Evolutionary conservation across 106 monocot species (phyloP), one percentile per base, ranked within the genome.

Genomic region (Dendrobium chrysotoxum): DNA sequence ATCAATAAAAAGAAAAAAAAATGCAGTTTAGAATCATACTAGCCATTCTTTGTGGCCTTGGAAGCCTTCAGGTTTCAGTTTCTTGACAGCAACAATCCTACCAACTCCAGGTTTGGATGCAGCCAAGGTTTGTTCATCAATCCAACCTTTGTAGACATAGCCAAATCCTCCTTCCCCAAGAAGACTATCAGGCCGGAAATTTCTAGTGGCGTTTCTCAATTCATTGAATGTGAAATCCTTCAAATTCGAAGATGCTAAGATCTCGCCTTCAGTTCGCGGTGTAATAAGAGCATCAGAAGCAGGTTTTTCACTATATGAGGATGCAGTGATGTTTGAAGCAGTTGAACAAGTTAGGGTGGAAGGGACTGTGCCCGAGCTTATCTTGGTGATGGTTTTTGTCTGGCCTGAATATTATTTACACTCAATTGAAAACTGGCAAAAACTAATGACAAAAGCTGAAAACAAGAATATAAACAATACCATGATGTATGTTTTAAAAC

Each of bases 241-340:
- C 54, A 81, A 54, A 78, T 81, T 85, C 73, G 85, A 71, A 46
- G 85, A 77, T 1, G 81, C 67, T 68, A 80, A 15, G 39, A 77
- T 84, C 65, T 84, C 90, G 18, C 88, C 88, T 86, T 93, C 93
- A 16, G 90, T 87, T 81, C 84, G 85, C 5, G 82, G 89, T 72
- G 88, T 84, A 35, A 83, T 80, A 28, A 82, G 82, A 67, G 45
- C 80, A 13, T 78, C 82, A 40, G 30, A 39, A 28, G 30, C 70
- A 67, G 77, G 83, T 75, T 79, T 90, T 40, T 85, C 88, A 38
- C 61, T 84, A 45, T 46, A 84, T 40, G 90, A 87, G 74, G 87
- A 81, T 20, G 84, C 61, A 45, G 84, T 88, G 44, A 58, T 77
- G 53, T 72, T 80, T 0, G 93, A 92, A 38, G 85, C 81, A 44